Evolutionary conservation across 31 red algal species (phyloP).

Genomic region (Odonthalia washingtoniensis): DNA sequence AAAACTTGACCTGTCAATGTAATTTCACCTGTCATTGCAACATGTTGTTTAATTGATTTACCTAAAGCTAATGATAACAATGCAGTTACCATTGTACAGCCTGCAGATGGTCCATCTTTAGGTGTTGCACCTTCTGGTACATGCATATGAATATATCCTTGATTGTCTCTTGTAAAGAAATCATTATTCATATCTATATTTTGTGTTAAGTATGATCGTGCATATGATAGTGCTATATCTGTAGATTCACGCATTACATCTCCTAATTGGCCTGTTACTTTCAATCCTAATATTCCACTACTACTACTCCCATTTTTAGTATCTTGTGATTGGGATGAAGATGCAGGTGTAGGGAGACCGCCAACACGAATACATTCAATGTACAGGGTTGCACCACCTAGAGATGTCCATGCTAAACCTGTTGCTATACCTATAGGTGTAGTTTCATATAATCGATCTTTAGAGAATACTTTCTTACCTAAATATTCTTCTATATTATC

Average conservation of each 20-base stretch:
- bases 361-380: conserved; percentile 83
- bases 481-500: conserved; percentile 65
- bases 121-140: conserved; percentile 97
- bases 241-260: conserved; percentile 97
- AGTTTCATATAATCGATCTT: conserved; percentile 71
- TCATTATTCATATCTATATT: conserved; percentile 53
- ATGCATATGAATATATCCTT: conserved; percentile 86
- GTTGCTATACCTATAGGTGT: conserved; percentile 83
- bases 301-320: conserved; percentile 16
- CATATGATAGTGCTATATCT: conserved; percentile 90
- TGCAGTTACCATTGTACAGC: conserved; percentile 90
- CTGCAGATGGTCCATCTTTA: conserved; percentile 93
- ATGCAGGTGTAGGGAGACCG: not conserved
- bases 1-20: conserved; percentile 94
- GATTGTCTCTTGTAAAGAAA: conserved; percentile 93
- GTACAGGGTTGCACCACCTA: conserved; percentile 92
- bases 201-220: conserved; percentile 53
- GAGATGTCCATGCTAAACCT: conserved; percentile 93
- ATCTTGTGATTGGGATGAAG: no score
- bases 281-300: conserved; percentile 8
- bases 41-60: conserved; percentile 57
- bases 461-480: conserved; percentile 82
- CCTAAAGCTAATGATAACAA: conserved; percentile 73
- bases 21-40: conserved; percentile 99
- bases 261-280: conserved; percentile 91